Evolutionary conservation across 192 early-diverging fungal genomes (phyloP).

Genomic region (Coemansia sp.): DNA sequence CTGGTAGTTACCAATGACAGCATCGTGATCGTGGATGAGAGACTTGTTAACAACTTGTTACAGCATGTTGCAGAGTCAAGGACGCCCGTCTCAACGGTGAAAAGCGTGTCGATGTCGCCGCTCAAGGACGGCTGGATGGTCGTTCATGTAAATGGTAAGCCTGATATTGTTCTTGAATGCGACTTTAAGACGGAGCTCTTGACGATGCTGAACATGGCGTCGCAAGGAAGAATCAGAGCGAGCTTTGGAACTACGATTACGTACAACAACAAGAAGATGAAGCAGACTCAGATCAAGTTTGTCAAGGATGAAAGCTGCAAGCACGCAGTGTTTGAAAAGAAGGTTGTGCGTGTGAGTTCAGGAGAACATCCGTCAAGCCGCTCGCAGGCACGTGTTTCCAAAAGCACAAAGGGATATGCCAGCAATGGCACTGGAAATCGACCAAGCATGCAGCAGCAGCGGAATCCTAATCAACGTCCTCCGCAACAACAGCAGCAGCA

Average conservation of each 20-base stretch:
- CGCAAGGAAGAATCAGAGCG: constrained; percentile 60
- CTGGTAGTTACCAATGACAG: constrained; percentile 68
- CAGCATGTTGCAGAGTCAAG: constrained; percentile 58
- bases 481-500: constrained; percentile 21
- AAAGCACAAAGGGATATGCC: constrained; percentile 1
- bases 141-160: constrained; percentile 58
- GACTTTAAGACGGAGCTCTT: constrained; percentile 75
- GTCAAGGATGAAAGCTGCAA: constrained; percentile 64
- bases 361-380: constrained; percentile 64
- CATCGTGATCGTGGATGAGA: constrained; percentile 63
- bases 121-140: constrained; percentile 75
- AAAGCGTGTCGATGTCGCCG: constrained; percentile 65
- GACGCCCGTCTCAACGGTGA: constrained; percentile 58
- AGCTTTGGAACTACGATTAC: constrained; percentile 61
- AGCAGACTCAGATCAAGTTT: constrained; percentile 72
- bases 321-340: constrained; percentile 64
- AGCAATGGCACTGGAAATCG: constrained; percentile 3
- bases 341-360: constrained; percentile 61
- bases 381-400: constrained; percentile 24
- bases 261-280: constrained; percentile 73
- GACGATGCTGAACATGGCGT: constrained; percentile 61
- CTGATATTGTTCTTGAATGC: constrained; percentile 67
- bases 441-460: constrained; percentile 9
- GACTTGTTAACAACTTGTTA: constrained; percentile 56
- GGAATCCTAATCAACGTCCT: constrained; percentile 8